phyloP scores from a whole-genome alignment of 352 stramenopile species.

The Pythium volutum region DNA sequence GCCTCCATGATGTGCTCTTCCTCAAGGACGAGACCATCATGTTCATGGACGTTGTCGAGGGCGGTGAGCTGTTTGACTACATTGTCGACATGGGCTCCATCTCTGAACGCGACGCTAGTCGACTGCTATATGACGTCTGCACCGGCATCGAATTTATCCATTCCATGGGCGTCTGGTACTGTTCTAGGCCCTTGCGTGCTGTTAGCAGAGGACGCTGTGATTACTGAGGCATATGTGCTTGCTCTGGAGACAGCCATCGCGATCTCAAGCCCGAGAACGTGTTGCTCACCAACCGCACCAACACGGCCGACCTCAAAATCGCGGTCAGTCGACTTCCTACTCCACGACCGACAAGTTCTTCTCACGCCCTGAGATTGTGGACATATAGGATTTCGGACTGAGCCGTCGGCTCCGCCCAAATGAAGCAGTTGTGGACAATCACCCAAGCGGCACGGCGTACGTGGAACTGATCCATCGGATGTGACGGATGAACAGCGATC shows the following conservation, averaged over 20 bases:
- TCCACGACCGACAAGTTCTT: neutral
- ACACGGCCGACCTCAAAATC: slow-evolving; percentile 63
- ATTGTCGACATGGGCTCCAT: slow-evolving; percentile 76
- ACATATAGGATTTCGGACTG: slow-evolving; percentile 55
- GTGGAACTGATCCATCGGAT: slow-evolving; percentile 5
- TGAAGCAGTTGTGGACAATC: slow-evolving; percentile 51
- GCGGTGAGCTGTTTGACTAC: slow-evolving; percentile 78
- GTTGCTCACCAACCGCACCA: slow-evolving; percentile 53
- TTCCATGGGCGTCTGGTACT: slow-evolving; percentile 59
- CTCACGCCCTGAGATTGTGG: neutral
- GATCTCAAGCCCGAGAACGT: slow-evolving; percentile 81
- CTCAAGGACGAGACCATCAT: slow-evolving; percentile 70
- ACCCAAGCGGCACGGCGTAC: slow-evolving; percentile 67
- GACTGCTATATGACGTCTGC: slow-evolving; percentile 61
- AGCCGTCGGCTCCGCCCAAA: slow-evolving; percentile 39
- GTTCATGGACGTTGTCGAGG: slow-evolving; percentile 73
- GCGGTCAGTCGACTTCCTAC: slow-evolving; percentile 30
- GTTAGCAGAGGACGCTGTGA: too few species aligned
- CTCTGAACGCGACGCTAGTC: slow-evolving; percentile 68
- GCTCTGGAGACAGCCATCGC: slow-evolving; percentile 40
- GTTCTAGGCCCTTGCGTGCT: too few species aligned
- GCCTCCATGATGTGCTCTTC: slow-evolving; percentile 63
- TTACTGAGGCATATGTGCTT: neutral
- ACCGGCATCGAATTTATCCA: slow-evolving; percentile 65
- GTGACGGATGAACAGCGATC: neutral